Conservation (phyloP, 2,329 filamentous ascomycete species). For the Paraphaeosphaeria minitans region DNA sequence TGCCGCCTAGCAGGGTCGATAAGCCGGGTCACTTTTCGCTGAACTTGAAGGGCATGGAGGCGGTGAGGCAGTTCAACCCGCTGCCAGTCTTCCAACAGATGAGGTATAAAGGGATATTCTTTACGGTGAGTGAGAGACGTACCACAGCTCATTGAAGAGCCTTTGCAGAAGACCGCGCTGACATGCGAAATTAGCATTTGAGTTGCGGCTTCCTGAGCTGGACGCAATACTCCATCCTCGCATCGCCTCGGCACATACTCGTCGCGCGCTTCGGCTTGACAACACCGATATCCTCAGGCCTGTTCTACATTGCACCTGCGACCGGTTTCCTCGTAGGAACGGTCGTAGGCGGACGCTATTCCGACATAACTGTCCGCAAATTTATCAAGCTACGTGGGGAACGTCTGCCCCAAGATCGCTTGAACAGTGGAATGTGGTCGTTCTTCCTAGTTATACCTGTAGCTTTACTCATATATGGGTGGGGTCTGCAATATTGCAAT, state of each 20-base stretch:
- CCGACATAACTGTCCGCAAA: constrained; percentile 24
- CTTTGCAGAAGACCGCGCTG: not conserved
- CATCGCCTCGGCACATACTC: constrained; percentile 24
- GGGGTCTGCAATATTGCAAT: constrained; percentile 37
- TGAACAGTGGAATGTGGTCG: constrained; percentile 24
- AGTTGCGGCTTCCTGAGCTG: constrained; percentile 29
- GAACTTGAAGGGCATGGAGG: constrained; percentile 13
- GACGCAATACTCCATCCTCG: constrained; percentile 25
- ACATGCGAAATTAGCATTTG: constrained; percentile 14
- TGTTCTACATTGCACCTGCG: constrained; percentile 29
- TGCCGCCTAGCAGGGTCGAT: constrained; percentile 15
- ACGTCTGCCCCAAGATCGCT: constrained; percentile 29
- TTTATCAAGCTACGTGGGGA: constrained; percentile 18
- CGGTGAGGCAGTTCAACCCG: constrained; percentile 26
- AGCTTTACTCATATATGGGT: constrained; percentile 43
- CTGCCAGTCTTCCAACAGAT: constrained; percentile 24
- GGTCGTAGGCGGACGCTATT: constrained; percentile 24
- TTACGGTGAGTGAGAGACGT: constrained; percentile 19
- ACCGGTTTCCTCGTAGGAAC: constrained; percentile 27
- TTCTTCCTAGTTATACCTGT: constrained; percentile 43
- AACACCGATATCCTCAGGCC: constrained; percentile 21
- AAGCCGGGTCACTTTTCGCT: constrained; percentile 9
- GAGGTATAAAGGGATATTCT: constrained; percentile 28
- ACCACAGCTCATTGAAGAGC: too few species aligned
- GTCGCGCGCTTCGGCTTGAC: constrained; percentile 21